These are phyloP conservation scores for Trichoderma asperellum DNA, from an alignment of 2,329 filamentous ascomycete genomes.

Conservation along the genomic window DNA sequence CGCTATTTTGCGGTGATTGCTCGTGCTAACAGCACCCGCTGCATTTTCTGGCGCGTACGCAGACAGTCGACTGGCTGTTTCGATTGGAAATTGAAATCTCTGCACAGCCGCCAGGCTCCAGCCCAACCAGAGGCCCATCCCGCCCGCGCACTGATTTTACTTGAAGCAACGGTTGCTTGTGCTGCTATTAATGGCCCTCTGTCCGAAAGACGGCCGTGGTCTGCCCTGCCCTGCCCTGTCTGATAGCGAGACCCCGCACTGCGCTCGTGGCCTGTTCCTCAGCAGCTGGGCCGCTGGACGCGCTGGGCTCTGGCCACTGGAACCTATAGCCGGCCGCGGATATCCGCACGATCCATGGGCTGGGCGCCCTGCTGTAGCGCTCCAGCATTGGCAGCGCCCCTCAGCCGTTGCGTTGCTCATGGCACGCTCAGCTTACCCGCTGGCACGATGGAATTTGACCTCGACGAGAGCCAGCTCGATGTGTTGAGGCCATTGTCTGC, in stretches of 20 bases:
- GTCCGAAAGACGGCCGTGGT: conserved; percentile 13
- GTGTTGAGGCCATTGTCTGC: not conserved
- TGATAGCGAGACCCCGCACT: conserved; percentile 22
- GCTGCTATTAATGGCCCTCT: conserved; percentile 1
- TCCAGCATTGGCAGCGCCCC: not conserved
- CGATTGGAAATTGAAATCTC: conserved; percentile 4
- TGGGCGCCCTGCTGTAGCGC: not conserved
- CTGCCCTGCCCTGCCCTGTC: conserved; percentile 1
- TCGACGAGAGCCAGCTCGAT: not conserved
- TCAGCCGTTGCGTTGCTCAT: not conserved
- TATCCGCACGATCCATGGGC: not conserved
- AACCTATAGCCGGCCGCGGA: not conserved
- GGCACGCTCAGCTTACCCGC: not conserved
- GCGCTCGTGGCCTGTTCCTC: conserved; percentile 5
- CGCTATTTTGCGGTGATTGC: conserved; percentile 19
- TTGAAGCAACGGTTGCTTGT: not conserved
- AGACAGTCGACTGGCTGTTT: not conserved
- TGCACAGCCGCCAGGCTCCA: conserved; percentile 19
- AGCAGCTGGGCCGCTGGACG: not conserved
- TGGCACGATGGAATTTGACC: not conserved
- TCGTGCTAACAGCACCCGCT: conserved; percentile 26
- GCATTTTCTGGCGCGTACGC: conserved; percentile 24
- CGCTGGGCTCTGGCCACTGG: conserved; percentile 1
- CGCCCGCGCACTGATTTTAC: not conserved
- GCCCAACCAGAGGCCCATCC: not conserved